Conservation (phyloP, 2,329 filamentous ascomycete genomes). For the Teratosphaeria zuluensis region DNA sequence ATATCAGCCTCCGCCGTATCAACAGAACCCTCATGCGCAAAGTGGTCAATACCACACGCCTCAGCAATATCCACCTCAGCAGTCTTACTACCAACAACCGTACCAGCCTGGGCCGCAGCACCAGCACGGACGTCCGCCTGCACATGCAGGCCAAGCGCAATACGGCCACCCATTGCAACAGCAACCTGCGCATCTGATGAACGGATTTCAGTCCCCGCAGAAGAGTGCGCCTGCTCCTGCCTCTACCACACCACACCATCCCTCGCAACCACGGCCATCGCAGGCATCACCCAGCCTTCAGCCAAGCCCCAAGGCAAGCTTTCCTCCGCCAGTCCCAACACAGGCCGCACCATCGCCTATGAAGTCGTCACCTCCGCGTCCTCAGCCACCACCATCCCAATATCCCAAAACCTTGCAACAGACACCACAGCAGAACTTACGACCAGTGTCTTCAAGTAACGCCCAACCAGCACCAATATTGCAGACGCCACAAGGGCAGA, state of each 20-base stretch:
- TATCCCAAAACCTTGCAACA: constrained; percentile 2
- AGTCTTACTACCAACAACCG: constrained; percentile 9
- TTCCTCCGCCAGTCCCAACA: constrained; percentile 18
- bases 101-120: neutral
- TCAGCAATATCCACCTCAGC: constrained; percentile 7
- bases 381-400: constrained; percentile 3
- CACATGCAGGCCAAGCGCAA: constrained; percentile 4
- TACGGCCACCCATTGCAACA: constrained; percentile 1
- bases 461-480: neutral
- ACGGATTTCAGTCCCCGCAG: constrained; percentile 21
- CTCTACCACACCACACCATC: constrained; percentile 3
- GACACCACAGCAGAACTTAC: constrained; percentile 5
- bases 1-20: constrained; percentile 8
- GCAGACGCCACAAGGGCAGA: constrained; percentile 8
- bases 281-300: constrained; percentile 11
- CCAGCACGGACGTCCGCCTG: constrained; percentile 1
- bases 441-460: constrained; percentile 9
- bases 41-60: constrained; percentile 1
- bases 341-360: constrained; percentile 18
- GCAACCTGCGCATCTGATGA: constrained; percentile 14
- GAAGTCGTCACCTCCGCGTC: constrained; percentile 20
- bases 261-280: constrained; percentile 2
- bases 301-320: constrained; percentile 19
- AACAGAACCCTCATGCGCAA: neutral
- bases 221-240: constrained; percentile 13